Conservation (phyloP, 2,329 filamentous ascomycete species). For the Botryotinia calthae region DNA sequence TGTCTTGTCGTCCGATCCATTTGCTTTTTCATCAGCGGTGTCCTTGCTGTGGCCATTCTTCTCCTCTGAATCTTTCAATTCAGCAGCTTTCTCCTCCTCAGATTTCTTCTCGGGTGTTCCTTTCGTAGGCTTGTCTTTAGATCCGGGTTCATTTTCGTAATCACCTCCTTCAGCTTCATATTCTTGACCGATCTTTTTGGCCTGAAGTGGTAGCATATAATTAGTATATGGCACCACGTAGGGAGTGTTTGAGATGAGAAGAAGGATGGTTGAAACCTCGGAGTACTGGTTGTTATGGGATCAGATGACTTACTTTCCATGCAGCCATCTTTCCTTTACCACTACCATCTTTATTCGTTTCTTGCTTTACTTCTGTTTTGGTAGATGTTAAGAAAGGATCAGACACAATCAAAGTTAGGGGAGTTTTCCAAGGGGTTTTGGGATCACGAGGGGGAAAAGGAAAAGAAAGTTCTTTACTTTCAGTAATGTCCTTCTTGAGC, state of each 20-base stretch:
- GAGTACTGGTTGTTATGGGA: neutral
- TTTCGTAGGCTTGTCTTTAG: constrained; percentile 46
- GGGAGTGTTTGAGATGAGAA: neutral
- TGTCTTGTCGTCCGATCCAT: constrained; percentile 4
- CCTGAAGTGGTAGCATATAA: constrained; percentile 32
- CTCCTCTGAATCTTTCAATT: constrained; percentile 17
- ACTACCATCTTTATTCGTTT: constrained; percentile 3
- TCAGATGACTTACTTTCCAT: constrained; percentile 42
- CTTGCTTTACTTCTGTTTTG: constrained; percentile 21
- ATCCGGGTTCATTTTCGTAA: constrained; percentile 44
- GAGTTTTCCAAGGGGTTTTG: neutral
- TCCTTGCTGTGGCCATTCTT: constrained; percentile 20
- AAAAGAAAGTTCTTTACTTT: constrained; percentile 34
- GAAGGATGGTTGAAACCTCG: neutral
- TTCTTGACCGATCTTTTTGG: constrained; percentile 44
- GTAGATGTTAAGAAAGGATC: constrained; percentile 4
- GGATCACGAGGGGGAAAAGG: neutral
- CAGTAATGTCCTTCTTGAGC: constrained; percentile 45
- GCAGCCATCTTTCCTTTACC: constrained; percentile 48
- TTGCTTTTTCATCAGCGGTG: neutral
- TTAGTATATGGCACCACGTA: neutral
- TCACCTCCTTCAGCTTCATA: constrained; percentile 42
- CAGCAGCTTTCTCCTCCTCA: constrained; percentile 25
- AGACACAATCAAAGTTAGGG: neutral
- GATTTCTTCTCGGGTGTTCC: constrained; percentile 42